Percentiles rank a stretch among this genome's conserved stretches.
Evolutionary conservation across 768 basidiomycete species (phyloP).

Genomic region (Psilocybe cubensis): DNA sequence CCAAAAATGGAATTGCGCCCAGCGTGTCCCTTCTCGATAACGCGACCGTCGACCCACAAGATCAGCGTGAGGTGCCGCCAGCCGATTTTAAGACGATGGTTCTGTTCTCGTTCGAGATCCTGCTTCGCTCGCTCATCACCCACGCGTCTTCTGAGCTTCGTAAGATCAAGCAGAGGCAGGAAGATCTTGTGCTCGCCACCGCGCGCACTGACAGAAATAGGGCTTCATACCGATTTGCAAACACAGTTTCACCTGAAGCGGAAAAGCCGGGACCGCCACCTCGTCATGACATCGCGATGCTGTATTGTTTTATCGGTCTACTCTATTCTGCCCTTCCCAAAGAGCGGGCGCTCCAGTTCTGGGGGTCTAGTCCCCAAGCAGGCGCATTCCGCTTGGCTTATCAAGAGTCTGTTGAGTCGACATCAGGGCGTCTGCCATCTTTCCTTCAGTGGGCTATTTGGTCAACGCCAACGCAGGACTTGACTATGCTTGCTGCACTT

Average conservation of each 20-base stretch:
- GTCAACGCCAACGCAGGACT: conserved; percentile 77
- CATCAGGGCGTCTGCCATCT: conserved; percentile 41
- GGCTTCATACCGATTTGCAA: conserved; percentile 50
- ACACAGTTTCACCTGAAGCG: conserved; percentile 43
- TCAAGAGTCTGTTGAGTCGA: conserved; percentile 63
- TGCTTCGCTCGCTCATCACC: conserved; percentile 71
- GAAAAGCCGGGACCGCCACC: conserved; percentile 46
- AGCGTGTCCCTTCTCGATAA: conserved; percentile 38
- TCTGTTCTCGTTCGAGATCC: conserved; percentile 67
- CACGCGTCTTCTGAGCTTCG: conserved; percentile 82
- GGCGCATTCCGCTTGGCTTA: conserved; percentile 46
- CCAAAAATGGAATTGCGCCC: conserved; percentile 37
- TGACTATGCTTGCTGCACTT: conserved; percentile 74
- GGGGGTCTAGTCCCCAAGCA: conserved; percentile 66
- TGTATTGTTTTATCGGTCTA: conserved; percentile 83
- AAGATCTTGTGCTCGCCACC: conserved; percentile 76
- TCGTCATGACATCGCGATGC: conserved; percentile 82
- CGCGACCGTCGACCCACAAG: conserved; percentile 42
- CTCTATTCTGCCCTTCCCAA: conserved; percentile 75
- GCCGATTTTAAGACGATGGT: conserved; percentile 58
- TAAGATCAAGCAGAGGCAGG: conserved; percentile 89
- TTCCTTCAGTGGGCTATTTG: conserved; percentile 92
- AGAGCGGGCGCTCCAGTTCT: conserved; percentile 85
- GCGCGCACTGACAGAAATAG: conserved; percentile 67
- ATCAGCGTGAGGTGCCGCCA: conserved; percentile 47